Percentiles rank a stretch among this genome's conserved stretches.
These are phyloP conservation scores for Suillus lakei DNA, from an alignment of 768 basidiomycete species.

Conservation along the genomic window DNA sequence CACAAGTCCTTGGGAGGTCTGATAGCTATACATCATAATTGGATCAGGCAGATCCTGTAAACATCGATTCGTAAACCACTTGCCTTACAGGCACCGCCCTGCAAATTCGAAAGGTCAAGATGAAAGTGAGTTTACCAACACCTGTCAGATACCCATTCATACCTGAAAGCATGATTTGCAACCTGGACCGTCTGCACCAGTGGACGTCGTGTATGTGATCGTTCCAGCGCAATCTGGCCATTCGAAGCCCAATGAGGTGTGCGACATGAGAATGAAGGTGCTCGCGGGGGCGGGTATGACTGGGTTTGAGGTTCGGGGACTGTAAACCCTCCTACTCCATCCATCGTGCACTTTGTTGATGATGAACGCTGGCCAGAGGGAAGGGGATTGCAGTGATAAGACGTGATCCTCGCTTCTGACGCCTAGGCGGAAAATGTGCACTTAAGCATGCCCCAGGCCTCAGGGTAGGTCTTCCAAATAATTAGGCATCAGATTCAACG, in stretches of 20 bases:
- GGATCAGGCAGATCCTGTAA: conserved; percentile 10
- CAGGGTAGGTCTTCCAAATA: not conserved
- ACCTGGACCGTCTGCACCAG: conserved; percentile 62
- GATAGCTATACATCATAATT: conserved; percentile 57
- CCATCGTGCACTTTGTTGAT: conserved; percentile 23
- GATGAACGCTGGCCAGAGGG: conserved; percentile 10
- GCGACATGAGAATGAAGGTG: not conserved
- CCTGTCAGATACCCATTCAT: conserved; percentile 25
- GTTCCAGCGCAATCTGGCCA: conserved; percentile 62
- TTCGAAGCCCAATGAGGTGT: conserved; percentile 16
- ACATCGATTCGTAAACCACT: conserved; percentile 17
- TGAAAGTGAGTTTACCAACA: not conserved
- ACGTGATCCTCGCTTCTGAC: conserved; percentile 18
- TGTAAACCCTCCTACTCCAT: conserved; percentile 26
- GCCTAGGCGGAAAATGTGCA: not conserved
- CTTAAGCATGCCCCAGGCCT: not conserved
- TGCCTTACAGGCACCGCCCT: conserved; percentile 81
- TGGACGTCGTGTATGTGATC: conserved; percentile 75
- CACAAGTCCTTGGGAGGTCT: conserved; percentile 69
- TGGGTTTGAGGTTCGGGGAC: conserved; percentile 30
- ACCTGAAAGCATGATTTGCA: conserved; percentile 79
- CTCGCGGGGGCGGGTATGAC: conserved; percentile 27
- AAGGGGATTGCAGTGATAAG: conserved; percentile 13
- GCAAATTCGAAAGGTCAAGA: conserved; percentile 15
- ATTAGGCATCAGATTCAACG: not conserved